Evolutionary conservation across 225 moss, liverwort and hornwort genomes (phyloP).

Genomic region (Physcomitrellopsis africana): DNA sequence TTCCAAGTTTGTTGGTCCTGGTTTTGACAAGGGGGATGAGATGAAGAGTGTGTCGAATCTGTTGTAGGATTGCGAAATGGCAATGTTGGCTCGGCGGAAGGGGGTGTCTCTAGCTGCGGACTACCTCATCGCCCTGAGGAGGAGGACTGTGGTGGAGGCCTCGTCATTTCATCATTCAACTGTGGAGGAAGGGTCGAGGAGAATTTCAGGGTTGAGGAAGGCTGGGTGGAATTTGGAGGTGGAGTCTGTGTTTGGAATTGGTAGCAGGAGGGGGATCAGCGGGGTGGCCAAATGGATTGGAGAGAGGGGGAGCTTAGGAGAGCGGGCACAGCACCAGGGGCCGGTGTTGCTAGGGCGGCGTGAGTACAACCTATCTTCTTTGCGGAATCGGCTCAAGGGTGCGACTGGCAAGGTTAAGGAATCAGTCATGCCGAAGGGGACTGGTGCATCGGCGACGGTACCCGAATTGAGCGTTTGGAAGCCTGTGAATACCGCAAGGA

Average conservation of each 20-base stretch:
- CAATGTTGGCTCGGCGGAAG: slow-evolving; percentile 52
- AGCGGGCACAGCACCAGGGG: slow-evolving; percentile 30
- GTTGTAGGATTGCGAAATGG: slow-evolving; percentile 23
- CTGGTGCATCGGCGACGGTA: neutral
- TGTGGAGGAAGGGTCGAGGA: slow-evolving; percentile 8
- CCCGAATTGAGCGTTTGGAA: slow-evolving; percentile 42
- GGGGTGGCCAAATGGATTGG: slow-evolving; percentile 32
- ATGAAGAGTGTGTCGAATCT: too few species aligned
- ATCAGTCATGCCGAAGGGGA: slow-evolving; percentile 24
- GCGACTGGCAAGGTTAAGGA: slow-evolving; percentile 52
- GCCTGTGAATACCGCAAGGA: slow-evolving; percentile 49
- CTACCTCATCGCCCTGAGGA: slow-evolving; percentile 35
- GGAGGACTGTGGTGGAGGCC: neutral
- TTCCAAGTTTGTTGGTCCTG: too few species aligned
- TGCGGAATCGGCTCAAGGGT: slow-evolving; percentile 43
- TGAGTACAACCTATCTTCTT: slow-evolving; percentile 42
- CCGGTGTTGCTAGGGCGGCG: slow-evolving; percentile 36
- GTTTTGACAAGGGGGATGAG: too few species aligned
- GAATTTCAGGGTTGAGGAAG: slow-evolving; percentile 24
- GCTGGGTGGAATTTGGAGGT: slow-evolving; percentile 20
- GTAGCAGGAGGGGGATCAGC: slow-evolving; percentile 37
- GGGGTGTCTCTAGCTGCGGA: slow-evolving; percentile 47
- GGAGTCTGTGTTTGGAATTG: slow-evolving; percentile 24
- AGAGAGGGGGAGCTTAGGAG: slow-evolving; percentile 25
- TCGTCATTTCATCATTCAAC: neutral